Conservation (phyloP, 495 filamentous ascomycete species). For the Hyaloscypha finlandica region DNA sequence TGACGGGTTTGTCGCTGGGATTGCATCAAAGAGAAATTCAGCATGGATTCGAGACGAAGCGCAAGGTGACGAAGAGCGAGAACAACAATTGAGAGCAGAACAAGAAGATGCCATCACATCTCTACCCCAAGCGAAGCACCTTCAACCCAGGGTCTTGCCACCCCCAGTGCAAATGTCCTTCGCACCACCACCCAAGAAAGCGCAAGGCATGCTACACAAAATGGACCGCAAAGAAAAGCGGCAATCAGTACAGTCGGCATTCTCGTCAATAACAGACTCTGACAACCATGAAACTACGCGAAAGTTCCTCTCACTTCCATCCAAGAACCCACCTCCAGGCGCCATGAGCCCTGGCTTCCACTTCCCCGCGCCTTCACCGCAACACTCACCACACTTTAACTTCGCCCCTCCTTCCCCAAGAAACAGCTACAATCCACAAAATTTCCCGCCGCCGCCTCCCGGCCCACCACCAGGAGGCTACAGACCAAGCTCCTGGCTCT, state of each 20-base stretch:
- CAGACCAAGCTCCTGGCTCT: conserved; percentile 22
- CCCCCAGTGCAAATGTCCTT: conserved; percentile 34
- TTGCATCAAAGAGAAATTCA: conserved; percentile 79
- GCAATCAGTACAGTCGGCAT: conserved; percentile 24
- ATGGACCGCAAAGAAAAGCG: conserved; percentile 31
- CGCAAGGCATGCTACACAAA: conserved; percentile 23
- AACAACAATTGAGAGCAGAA: conserved; percentile 78
- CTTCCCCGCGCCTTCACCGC: conserved; percentile 50
- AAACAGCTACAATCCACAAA: conserved; percentile 27
- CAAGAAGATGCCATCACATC: conserved; percentile 83
- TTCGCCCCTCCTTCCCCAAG: conserved; percentile 42
- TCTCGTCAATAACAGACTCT: not conserved
- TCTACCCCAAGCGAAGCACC: conserved; percentile 64
- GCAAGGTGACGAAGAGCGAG: conserved; percentile 72
- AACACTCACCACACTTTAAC: conserved; percentile 50
- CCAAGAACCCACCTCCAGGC: not conserved
- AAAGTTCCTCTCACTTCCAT: conserved; percentile 21
- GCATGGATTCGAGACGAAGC: conserved; percentile 80
- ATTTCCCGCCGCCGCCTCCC: conserved; percentile 30
- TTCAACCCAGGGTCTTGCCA: conserved; percentile 51
- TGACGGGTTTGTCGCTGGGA: conserved; percentile 76
- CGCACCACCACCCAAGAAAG: conserved; percentile 47
- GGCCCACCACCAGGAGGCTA: conserved; percentile 18
- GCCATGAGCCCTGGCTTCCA: conserved; percentile 48
- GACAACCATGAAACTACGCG: conserved; percentile 29